Conservation (phyloP, 352 stramenopile genomes). For the Phytophthora tubulina region DNA sequence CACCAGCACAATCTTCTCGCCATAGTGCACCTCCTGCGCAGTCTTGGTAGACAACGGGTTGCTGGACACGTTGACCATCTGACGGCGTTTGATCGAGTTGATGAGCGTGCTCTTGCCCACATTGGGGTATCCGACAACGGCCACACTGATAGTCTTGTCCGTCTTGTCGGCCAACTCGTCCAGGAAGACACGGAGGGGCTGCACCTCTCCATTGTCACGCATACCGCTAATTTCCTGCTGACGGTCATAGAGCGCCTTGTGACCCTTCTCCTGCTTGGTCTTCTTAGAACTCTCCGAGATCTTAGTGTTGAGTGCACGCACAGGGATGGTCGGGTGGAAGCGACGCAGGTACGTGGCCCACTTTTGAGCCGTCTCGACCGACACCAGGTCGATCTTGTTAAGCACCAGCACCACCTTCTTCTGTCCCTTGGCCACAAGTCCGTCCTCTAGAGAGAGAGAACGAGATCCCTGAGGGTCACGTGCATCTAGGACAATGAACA, state of each 20-base stretch:
- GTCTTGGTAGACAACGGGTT: slow-evolving; percentile 83
- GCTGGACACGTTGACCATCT: slow-evolving; percentile 57
- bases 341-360: slow-evolving; percentile 95
- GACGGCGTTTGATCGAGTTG: slow-evolving; percentile 94
- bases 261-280: slow-evolving; percentile 70
- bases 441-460: slow-evolving; percentile 94
- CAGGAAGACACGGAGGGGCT: slow-evolving; percentile 94
- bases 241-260: slow-evolving; percentile 76
- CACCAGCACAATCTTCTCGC: slow-evolving; percentile 96
- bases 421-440: slow-evolving; percentile 93
- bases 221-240: slow-evolving; percentile 71
- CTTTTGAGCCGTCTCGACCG: slow-evolving; percentile 90
- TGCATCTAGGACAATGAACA: slow-evolving; percentile 95
- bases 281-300: slow-evolving; percentile 95
- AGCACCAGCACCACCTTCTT: slow-evolving; percentile 98
- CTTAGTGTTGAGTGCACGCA: slow-evolving; percentile 75
- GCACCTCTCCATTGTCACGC: slow-evolving; percentile 83
- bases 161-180: slow-evolving; percentile 96
- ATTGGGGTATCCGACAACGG: slow-evolving; percentile 99
- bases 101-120: slow-evolving; percentile 95
- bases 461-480: slow-evolving; percentile 97
- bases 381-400: slow-evolving; percentile 99
- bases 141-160: slow-evolving; percentile 86
- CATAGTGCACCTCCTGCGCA: slow-evolving; percentile 94
- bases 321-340: slow-evolving; percentile 95